Percentiles rank a stretch among this genome's conserved stretches.
Evolutionary conservation across 1,284 basidiomycete genomes (phyloP).

Genomic region (Gomphus sp.): DNA sequence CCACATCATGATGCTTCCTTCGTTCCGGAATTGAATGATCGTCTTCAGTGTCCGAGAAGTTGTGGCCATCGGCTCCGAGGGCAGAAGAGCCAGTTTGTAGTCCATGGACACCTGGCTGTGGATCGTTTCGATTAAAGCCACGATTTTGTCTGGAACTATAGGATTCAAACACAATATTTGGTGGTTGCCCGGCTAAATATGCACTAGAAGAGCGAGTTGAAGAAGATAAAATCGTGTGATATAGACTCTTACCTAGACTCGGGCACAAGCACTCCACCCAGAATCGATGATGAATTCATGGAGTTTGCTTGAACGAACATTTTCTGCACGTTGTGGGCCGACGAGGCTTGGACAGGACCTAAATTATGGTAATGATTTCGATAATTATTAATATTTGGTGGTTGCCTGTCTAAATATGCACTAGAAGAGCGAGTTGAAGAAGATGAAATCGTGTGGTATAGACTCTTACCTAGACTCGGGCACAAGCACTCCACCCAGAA

Average conservation of each 20-base stretch:
- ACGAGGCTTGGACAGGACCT: background rate
- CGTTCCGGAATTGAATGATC: background rate
- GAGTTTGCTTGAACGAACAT: background rate
- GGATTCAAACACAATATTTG: background rate
- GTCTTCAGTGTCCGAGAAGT: background rate
- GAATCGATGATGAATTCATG: background rate
- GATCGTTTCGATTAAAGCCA: background rate
- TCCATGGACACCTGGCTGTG: background rate
- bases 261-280: background rate
- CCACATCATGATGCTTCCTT: conserved; percentile 17
- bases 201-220: background rate
- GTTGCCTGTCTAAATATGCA: background rate
- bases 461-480: background rate
- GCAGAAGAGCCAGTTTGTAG: background rate
- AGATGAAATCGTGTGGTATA: background rate
- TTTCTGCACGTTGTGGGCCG: background rate
- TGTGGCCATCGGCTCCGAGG: background rate
- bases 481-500: background rate
- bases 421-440: background rate
- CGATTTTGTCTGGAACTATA: background rate
- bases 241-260: background rate
- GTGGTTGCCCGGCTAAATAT: background rate
- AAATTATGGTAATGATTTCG: background rate
- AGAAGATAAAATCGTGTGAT: background rate
- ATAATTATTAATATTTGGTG: background rate